These are phyloP conservation scores for Taphrina deformans DNA, from an alignment of 1,139 yeast species.

Conservation along the genomic window DNA sequence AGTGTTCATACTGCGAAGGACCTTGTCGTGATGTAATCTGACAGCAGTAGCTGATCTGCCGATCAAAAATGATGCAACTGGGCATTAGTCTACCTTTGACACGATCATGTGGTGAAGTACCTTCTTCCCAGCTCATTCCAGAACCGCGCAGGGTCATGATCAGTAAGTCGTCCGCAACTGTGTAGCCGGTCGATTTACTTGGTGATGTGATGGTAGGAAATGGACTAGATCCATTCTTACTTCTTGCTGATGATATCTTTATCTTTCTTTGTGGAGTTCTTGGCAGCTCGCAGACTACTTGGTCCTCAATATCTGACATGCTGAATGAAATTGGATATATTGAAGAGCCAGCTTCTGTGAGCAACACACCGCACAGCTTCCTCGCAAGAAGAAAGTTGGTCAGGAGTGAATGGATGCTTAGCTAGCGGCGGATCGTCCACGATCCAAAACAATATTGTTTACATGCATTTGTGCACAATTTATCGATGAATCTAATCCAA, in stretches of 20 bases:
- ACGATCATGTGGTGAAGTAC: not conserved
- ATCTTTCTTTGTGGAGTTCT: not conserved
- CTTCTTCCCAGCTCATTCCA: slow-evolving; percentile 4
- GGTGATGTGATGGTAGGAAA: not conserved
- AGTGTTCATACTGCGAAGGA: not conserved
- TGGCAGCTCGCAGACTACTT: not conserved
- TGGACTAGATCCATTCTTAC: not conserved
- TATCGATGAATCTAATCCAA: slow-evolving; percentile 11
- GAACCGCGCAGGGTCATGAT: not conserved
- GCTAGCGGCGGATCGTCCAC: no score
- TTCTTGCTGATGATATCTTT: not conserved
- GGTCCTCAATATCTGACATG: not conserved
- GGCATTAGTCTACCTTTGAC: not conserved
- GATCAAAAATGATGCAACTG: not conserved
- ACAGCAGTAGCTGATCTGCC: not conserved
- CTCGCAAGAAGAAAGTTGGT: no score
- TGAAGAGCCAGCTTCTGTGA: no score
- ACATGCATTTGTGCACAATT: no score
- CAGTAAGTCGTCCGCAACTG: not conserved
- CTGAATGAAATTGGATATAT: no score
- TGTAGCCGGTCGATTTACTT: not conserved
- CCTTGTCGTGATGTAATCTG: slow-evolving; percentile 3
- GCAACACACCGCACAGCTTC: no score
- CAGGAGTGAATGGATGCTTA: no score
- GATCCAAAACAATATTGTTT: not conserved